Base-by-base conservation (phyloP, 352 stramenopile genomes). In the Pythium phragmitis region DNA sequence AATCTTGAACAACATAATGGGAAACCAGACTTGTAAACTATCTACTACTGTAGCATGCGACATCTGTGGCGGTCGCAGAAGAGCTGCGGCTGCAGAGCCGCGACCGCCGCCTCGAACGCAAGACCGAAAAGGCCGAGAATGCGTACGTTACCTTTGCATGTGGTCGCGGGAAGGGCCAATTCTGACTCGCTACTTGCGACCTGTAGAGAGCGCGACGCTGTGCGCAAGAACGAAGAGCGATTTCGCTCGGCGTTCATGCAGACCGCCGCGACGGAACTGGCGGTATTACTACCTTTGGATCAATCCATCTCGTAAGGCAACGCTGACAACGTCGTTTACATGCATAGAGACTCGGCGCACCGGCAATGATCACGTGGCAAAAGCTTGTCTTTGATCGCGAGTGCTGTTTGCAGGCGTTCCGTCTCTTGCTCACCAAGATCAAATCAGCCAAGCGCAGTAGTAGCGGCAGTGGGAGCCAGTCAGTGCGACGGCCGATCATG, bases 351-450 rank as follows among this genome's bases (percentile, higher is more conserved):
- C 73, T 89, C 30, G 80, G 80, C 21, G 77, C 78, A 2, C 76
- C 78, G 30, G 43, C 78, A 14, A 61, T 87, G 60, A 70, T 87
- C 50, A 78, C 80, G 13, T 89, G 80, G 80, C 80, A 87, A 41
- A 85, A 82, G 53, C 64, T 89, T 21, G 63, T 89, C 14, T 89
- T 84, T 57, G 80, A 87, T 57, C 77, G 77, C 14, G 80, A 87
- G n/a, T 89, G 80, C 52, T 87, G 76, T 26, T 65, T 63, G 0
- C 76, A 87, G 53, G 77, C 80, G 21, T 83, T 87, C 51, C 76
- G 78, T 3, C 52, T 89, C 19, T 59, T 89, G 42, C 65, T 89
- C 11, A 89, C 80, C 3, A 67, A 72, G 16, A 83, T 87, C 63
- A 89, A 89, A 58, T 89, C 80, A 17, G 50, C 53, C 13, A 64